Base-by-base conservation (phyloP, 2,329 filamentous ascomycete genomes). In the Penicillium brasilianum region DNA sequence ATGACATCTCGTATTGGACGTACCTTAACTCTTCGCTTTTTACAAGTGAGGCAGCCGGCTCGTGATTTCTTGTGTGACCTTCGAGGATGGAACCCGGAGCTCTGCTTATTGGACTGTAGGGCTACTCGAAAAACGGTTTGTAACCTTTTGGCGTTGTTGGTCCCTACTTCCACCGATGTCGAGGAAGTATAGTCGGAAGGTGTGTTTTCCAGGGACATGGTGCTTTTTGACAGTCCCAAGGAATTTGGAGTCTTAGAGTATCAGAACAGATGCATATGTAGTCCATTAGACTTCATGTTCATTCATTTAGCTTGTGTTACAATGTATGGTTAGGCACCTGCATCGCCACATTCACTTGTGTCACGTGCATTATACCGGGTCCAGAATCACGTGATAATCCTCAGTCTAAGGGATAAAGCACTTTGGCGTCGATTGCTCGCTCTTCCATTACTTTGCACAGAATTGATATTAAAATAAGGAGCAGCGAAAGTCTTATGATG, bases 11-110 rank as follows among this genome's bases (percentile, higher is more conserved):
- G 5, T 39, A 39, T 4, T 7, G n/a, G 1, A 13, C 61, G 41
- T 61, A 74, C 73, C 66, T 75, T 75, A 18, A 75, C 64, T 52
- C 71, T 65, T 34, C 73, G 60, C 39, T 63, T 66, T 55, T 75
- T 75, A 60, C 73, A 75, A 2, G 66, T 63, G 11, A 68, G 16
- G 53, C 73, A 74, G 0, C 73, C 72, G 0, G 60, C 57, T 43
- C 72, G 61, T 6, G 73, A 74, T 34, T 75, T 75, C 11, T 61
- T 69, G 57, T 75, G 73, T 8, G 61, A 22, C 30, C 59, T 39
- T 28, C 63, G 55, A 28, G 63, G 11, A 58, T 63, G 59, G 11
- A 57, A 63, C 32, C 32, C 43, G 34, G 48, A 16, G 4, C 36
- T 22, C 18, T 41, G 34, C 20, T 55, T 59, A 14, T 50, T 52